Evolutionary conservation across 2,329 filamentous ascomycete species (phyloP), one percentile per base, ranked within the genome.

Genomic region (Mycocentrospora acerina): DNA sequence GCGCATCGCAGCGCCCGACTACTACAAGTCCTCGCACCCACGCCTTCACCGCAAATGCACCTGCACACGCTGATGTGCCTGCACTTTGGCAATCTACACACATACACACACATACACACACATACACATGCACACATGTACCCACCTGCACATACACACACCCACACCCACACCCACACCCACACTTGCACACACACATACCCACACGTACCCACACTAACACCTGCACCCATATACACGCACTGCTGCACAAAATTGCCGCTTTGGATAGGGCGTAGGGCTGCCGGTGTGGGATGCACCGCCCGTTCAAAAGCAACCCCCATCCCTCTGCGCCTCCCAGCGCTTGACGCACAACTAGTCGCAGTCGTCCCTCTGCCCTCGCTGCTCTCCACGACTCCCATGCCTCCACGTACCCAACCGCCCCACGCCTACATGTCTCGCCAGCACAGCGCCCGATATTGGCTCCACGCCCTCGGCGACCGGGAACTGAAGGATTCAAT

Each of bases 191-290:
- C n/a, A n/a, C n/a, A n/a, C n/a, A n/a, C n/a, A n/a, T n/a, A n/a
- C n/a, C n/a, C n/a, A n/a, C 24, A 25, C 24, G 24, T 12, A 8
- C 11, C 11, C 27, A n/a, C 13, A 7, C 27, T 29, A 13, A 12
- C 7, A 25, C 24, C 7, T 25, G 7, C 24, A 25, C 12, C 24
- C 24, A 25, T 25, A 25, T 25, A 25, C 24, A 25, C 7, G 12
- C 24, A 8, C 24, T 12, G 7, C 7, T 25, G 18, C 31, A 28
- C 16, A 37, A 15, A 19, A 22, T 39, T 49, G 44, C 50, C 46
- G 42, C 40, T 47, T 57, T 55, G 30, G 52, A 60, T 60, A 59
- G 55, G 55, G 56, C 58, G 59, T 60, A 59, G 55, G 55, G 56
- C 58, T 62, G 50, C 40, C 33, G 28, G 26, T 31, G 37, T 47